These are phyloP conservation scores for Aspergillus sp. DNA, from an alignment of 2,329 filamentous ascomycete genomes.

Conservation along the genomic window DNA sequence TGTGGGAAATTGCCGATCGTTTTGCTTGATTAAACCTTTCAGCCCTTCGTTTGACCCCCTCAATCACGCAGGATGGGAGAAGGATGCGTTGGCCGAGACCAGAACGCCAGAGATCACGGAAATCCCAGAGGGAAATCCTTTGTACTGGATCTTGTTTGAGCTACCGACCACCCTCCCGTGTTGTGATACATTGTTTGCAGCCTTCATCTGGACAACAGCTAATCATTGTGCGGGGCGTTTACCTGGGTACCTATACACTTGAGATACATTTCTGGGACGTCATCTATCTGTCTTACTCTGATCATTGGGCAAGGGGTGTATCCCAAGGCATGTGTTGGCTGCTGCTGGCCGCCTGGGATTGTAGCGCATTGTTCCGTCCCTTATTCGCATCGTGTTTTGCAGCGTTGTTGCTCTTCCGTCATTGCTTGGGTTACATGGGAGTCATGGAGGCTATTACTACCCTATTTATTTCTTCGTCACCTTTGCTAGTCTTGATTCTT, in stretches of 20 bases:
- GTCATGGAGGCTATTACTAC: background rate
- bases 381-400: conserved; percentile 16
- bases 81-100: background rate
- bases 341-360: conserved; percentile 17
- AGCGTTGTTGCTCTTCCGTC: conserved; percentile 10
- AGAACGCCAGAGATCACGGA: background rate
- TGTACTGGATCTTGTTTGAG: conserved; percentile 2
- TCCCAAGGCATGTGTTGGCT: conserved; percentile 12
- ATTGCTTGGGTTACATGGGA: conserved; percentile 4
- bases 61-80: background rate
- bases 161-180: background rate
- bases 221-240: conserved; percentile 24
- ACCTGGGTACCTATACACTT: conserved; percentile 25
- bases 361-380: conserved; percentile 18
- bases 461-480: background rate
- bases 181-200: conserved; percentile 12
- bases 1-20: conserved; percentile 16
- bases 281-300: conserved; percentile 3
- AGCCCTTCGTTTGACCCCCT: background rate
- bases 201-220: conserved; percentile 13
- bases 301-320: conserved; percentile 16
- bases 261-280: conserved; percentile 24
- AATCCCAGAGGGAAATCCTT: conserved; percentile 1
- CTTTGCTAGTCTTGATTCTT: background rate
- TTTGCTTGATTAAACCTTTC: background rate